A percentile compares a stretch with the other conserved stretches of the same genome.
These are phyloP conservation scores for Endogone sp. DNA, from an alignment of 192 early-diverging fungal species.

Conservation along the genomic window DNA sequence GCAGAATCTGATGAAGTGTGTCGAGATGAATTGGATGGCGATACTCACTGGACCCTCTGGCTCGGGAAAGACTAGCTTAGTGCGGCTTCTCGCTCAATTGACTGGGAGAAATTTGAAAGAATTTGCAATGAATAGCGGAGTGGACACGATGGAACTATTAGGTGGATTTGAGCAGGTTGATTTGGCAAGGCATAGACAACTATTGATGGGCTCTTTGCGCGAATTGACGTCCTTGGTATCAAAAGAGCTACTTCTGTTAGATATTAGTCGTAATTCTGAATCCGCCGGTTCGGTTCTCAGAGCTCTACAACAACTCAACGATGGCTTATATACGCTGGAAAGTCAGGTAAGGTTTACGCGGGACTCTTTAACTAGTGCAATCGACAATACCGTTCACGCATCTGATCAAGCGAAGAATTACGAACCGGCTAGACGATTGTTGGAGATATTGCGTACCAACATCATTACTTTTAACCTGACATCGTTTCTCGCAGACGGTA, in stretches of 20 bases:
- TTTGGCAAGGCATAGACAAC: constrained; percentile 62
- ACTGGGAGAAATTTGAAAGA: constrained; percentile 85
- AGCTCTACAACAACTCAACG: constrained; percentile 24
- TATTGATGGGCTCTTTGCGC: constrained; percentile 41
- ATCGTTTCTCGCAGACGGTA: neutral
- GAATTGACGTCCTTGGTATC: constrained; percentile 40
- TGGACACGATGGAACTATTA: constrained; percentile 92
- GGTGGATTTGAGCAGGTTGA: constrained; percentile 99
- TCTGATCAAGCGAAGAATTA: constrained; percentile 18
- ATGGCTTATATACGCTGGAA: too few relatives aligned
- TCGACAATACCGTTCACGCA: constrained; percentile 20
- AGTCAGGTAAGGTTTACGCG: too few relatives aligned
- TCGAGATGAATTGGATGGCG: constrained; percentile 89
- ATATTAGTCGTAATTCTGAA: neutral
- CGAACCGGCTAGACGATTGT: constrained; percentile 26
- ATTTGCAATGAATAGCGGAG: constrained; percentile 92
- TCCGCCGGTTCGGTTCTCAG: constrained; percentile 5
- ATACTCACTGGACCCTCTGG: constrained; percentile 82
- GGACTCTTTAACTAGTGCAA: too few relatives aligned
- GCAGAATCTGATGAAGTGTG: constrained; percentile 80
- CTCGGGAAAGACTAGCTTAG: constrained; percentile 85
- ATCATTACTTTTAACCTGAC: too few relatives aligned
- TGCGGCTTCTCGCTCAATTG: constrained; percentile 76
- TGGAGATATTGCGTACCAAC: too few relatives aligned
- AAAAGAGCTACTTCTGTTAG: constrained; percentile 29